Percentiles rank a stretch among this genome's conserved stretches.
These are phyloP conservation scores for Hibiscus tridactylites DNA, from an alignment of 345 rosid genomes.

Conservation along the genomic window DNA sequence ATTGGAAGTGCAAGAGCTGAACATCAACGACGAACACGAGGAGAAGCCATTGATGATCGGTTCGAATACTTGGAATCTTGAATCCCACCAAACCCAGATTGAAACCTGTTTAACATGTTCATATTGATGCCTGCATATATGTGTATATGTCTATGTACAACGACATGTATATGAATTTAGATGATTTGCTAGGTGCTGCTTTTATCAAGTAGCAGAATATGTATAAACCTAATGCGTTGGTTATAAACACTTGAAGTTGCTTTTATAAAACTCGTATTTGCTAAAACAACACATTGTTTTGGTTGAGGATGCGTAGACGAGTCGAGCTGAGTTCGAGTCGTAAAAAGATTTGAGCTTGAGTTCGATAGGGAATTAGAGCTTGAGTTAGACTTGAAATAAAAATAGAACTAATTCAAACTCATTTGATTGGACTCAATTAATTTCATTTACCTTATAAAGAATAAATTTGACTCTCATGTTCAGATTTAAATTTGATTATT, in stretches of 20 bases:
- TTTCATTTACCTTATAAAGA: no score
- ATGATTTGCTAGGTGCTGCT: background rate
- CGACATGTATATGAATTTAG: background rate
- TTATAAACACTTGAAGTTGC: background rate
- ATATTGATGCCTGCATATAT: background rate
- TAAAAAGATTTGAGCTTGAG: no score
- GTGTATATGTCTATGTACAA: no score
- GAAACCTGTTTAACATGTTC: background rate
- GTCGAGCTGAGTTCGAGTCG: no score
- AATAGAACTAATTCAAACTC: no score
- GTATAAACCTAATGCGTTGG: background rate
- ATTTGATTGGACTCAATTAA: no score
- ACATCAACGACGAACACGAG: background rate
- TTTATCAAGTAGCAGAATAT: background rate
- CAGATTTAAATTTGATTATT: no score
- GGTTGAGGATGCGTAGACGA: background rate
- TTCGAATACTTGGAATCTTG: slow-evolving; percentile 9
- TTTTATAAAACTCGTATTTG: background rate
- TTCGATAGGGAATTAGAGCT: no score
- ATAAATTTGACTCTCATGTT: no score
- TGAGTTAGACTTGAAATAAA: no score
- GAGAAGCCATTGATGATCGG: slow-evolving; percentile 11
- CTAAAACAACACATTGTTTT: background rate
- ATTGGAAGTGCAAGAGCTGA: slow-evolving; percentile 31
- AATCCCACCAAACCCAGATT: background rate